Base-by-base conservation (phyloP, 1,284 basidiomycete species). In the Bjerkandera adusta region DNA sequence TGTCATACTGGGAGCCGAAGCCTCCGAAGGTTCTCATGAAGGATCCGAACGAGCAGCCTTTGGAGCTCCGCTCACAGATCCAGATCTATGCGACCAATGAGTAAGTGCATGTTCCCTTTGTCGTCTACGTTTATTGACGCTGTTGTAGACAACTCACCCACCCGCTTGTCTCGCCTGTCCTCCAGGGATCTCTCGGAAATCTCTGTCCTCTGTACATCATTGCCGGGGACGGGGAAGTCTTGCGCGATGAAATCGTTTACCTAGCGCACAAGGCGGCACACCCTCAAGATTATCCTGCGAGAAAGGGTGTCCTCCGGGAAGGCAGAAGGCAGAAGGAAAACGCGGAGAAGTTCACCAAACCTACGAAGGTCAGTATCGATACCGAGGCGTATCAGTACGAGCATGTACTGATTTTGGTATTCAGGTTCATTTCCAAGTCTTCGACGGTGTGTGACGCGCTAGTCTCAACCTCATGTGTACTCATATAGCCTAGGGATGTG, bases 211-310 rank as follows among this genome's bases (percentile, higher is more conserved):
- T 94, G 15, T 89, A 89, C 59, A 83, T 94, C 48, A 69, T 92
- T 29, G 80, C 79, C 2, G 89, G 91, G 0, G 77, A 93, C 57
- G 79, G 81, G 10, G 92, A 94, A 62, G 83, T 91, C 1, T 65
- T 94, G 27, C 68, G 87, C 8, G 92, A 95, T 61, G 90, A 94
- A 66, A 85, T 90, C 47, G 72, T 93, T 24, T 92, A 87, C 59
- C 54, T 83, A 21, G 90, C 92, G 0, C 91, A 94, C 65, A 85
- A 89, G 51, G 90, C 91, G 1, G 89, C 91, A 0, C 71, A 87
- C 59, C 92, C 91, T 0, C 71, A 76, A 0, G 62, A 77, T 26
- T 90, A 84, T 57, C 89, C 89, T 0, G 67, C 83, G 0, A 69
- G 83, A 26, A 69, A 75, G 7, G 82, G 84, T 24, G 71, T 84